Percentiles rank a stretch among this genome's conserved stretches.
phyloP scores from a whole-genome alignment of 1,284 basidiomycete genomes.

The Mycosarcoma mackinlayi region DNA sequence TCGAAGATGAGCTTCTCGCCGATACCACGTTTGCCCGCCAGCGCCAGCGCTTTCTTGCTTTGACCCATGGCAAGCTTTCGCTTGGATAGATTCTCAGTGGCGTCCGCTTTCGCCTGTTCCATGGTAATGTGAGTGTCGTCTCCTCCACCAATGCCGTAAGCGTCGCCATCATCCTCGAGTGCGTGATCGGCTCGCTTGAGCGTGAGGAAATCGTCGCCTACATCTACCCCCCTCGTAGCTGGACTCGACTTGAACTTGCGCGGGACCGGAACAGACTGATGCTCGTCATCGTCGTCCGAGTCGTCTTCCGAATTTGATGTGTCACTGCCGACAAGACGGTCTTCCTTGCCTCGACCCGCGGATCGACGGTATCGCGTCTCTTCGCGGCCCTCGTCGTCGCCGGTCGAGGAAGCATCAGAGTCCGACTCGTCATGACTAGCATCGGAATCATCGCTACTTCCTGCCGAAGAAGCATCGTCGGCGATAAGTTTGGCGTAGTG shows the following conservation, averaged over 20 bases:
- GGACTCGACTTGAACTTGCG: constrained; percentile 4
- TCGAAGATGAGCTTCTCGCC: constrained; percentile 82
- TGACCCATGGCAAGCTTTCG: constrained; percentile 78
- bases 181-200: constrained; percentile 90
- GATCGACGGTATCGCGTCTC: constrained; percentile 45
- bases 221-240: constrained; percentile 27
- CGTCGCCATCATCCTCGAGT: constrained; percentile 70
- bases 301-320: constrained; percentile 59
- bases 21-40: constrained; percentile 84
- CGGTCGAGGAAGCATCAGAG: constrained; percentile 13
- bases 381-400: constrained; percentile 17
- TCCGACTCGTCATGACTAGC: constrained; percentile 12
- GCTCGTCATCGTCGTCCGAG: constrained; percentile 24
- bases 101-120: constrained; percentile 67
- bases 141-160: constrained; percentile 35
- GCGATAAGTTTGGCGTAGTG: constrained; percentile 91
- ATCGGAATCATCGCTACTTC: constrained; percentile 23
- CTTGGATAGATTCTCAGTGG: constrained; percentile 72
- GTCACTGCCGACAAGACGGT: constrained; percentile 39
- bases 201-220: constrained; percentile 88
- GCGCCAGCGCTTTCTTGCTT: constrained; percentile 82
- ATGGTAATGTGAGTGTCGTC: constrained; percentile 23
- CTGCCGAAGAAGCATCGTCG: constrained; percentile 32
- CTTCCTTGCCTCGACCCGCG: constrained; percentile 23
- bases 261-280: constrained; percentile 6